phyloP scores from a whole-genome alignment of 2,329 filamentous ascomycete species.

The Whalleya microplaca region DNA sequence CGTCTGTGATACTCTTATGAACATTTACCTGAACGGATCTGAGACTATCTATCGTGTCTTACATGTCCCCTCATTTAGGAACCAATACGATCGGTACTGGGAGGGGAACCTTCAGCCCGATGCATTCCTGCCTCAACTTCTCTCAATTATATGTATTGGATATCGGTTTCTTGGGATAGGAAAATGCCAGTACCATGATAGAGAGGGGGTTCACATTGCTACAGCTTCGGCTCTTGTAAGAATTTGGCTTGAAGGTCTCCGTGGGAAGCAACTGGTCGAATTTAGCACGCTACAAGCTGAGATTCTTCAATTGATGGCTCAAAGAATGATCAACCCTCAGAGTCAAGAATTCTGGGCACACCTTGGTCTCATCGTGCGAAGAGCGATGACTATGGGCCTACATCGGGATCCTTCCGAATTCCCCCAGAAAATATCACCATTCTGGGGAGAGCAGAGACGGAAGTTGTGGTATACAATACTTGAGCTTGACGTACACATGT shows the following conservation, averaged over 20 bases:
- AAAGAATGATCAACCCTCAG: conserved; percentile 52
- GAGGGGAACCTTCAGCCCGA: conserved; percentile 49
- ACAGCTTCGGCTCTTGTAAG: conserved; percentile 60
- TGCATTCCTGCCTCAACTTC: conserved; percentile 57
- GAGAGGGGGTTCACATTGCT: conserved; percentile 61
- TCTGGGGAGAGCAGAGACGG: conserved; percentile 57
- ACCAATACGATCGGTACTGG: conserved; percentile 58
- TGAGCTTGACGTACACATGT: conserved; percentile 60
- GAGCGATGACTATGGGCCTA: conserved; percentile 63
- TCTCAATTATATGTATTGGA: conserved; percentile 56
- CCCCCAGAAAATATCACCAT: conserved; percentile 51
- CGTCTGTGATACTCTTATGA: conserved; percentile 55
- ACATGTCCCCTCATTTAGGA: conserved; percentile 55
- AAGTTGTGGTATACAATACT: conserved; percentile 60
- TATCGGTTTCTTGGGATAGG: conserved; percentile 57
- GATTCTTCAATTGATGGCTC: conserved; percentile 56
- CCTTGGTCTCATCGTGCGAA: conserved; percentile 57
- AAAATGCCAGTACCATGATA: conserved; percentile 54
- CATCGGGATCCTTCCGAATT: conserved; percentile 61
- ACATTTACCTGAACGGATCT: conserved; percentile 53
- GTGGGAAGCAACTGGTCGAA: conserved; percentile 57
- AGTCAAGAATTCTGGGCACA: conserved; percentile 58
- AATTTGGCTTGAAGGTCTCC: conserved; percentile 55
- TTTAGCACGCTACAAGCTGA: conserved; percentile 58
- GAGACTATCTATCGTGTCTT: conserved; percentile 59